Evolutionary conservation across 441 rosid species (phyloP), one percentile per base, ranked within the genome.

Genomic region (Euphorbia corollata): DNA sequence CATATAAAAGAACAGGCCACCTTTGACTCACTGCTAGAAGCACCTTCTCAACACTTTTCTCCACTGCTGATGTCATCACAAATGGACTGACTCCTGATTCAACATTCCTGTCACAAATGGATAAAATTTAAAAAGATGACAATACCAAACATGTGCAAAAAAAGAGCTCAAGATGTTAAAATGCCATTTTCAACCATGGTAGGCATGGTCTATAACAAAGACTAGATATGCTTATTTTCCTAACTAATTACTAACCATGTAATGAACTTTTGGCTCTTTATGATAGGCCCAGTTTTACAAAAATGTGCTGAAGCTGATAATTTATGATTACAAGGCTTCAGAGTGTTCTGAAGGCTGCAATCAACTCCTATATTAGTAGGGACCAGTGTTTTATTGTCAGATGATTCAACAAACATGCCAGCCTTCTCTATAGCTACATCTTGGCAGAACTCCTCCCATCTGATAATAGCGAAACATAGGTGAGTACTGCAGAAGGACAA

Each of bases 1-100:
- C 99, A 76, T 87, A 90, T 0, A 90, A 85, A 76, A 95, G 97
- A 75, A 92, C 91, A 71, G 99, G 98, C 87, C 98, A 90, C 78
- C 81, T 92, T 74, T 95, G 96, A 78, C 89, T 82, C 69, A 86
- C 86, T 43, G 98, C 96, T 79, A 92, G 76, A 50, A 85, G 74
- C 63, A 82, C 86, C 95, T 88, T 89, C 79, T 90, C 90, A 83
- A 84, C 86, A 68, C 95, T 86, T 79, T 75, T 87, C 82, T 71
- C 81, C 70, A 86, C 59, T 30, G 84, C 71, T 50, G 88, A 76
- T 66, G 89, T 88, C 77, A 87, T 68, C 48, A 85, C 84, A 87
- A 87, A 90, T 70, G 87, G 82, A 71, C 69, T 79, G 67, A 80
- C 75, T 68, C 51, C 73, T 55, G 85, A 74, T 59, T 73, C 73